Base-by-base conservation (phyloP, 495 filamentous ascomycete species). In the Letharia lupina region DNA sequence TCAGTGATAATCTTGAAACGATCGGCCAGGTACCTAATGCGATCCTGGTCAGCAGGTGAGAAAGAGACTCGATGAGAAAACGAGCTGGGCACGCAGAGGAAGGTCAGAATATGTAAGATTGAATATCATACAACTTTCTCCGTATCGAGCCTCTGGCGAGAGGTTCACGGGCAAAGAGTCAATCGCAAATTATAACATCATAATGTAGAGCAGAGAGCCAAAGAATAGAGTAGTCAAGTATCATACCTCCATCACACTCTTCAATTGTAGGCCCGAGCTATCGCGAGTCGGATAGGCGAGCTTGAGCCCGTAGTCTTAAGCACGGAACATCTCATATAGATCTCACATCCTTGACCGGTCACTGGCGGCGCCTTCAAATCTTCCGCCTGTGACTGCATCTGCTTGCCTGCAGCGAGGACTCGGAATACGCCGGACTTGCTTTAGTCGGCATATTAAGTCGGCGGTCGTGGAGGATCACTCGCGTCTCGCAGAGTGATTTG, bases 161-260 rank as follows among this genome's bases (percentile, higher is more conserved):
- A 84, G 88, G 77, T 79, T 89, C 91, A 88, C 86, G 87, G 83
- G 77, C 76, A 75, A 78, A 74, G 78, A 78, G 87, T 96, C 91
- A 92, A 91, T 91, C 91, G 91, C 91, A 96, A 96, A 96, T 96
- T 96, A 94, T 89, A 76, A 84, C 91, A 93, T 95, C 91, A 91
- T 88, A 28, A 13, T 23, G 31, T 41, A 23, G 10, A 56, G n/a
- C 7, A 56, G 20, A 31, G 4, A 16, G 18, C 4, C 18, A n/a
- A 23, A 23, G 31, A 28, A 28, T 1, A n/a, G 11, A 28, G 37
- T 11, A 3, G 2, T 7, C 20, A 35, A 13, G n/a, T 3, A n/a
- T n/a, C 60, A 4, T 20, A 44, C 54, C 54, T 33, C 16, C 23
- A 47, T 18, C 8, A 5, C 15, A 13, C 42, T 33, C 12, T 33